A percentile compares a stretch with the other conserved stretches of the same genome.
phyloP scores from a whole-genome alignment of 2,329 filamentous ascomycete species.

The Diaporthe vexans region DNA sequence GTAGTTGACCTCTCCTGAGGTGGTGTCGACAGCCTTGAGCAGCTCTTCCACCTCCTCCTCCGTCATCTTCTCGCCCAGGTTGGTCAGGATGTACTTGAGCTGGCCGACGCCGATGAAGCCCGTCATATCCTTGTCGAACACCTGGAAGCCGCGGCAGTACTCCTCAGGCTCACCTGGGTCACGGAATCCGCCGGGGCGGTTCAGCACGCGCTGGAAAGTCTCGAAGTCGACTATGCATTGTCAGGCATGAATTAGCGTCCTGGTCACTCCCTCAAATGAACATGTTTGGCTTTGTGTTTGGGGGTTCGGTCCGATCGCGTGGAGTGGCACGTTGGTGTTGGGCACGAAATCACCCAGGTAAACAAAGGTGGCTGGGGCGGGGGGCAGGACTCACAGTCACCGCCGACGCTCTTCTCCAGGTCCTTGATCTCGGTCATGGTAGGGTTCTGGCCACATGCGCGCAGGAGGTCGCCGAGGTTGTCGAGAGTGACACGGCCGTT shows the following conservation, averaged over 20 bases:
- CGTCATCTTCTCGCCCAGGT: conserved; percentile 98
- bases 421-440: conserved; percentile 94
- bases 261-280: neutral
- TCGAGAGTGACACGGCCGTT: conserved; percentile 91
- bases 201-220: conserved; percentile 95
- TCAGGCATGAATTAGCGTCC: conserved; percentile 38
- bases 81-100: conserved; percentile 97
- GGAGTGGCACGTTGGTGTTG: neutral
- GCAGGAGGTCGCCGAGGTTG: conserved; percentile 91
- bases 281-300: neutral
- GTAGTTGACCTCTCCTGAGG: conserved; percentile 97
- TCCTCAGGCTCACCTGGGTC: conserved; percentile 98
- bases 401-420: conserved; percentile 88
- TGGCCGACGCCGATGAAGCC: conserved; percentile 98
- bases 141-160: conserved; percentile 98
- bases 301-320: neutral
- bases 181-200: conserved; percentile 97
- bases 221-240: conserved; percentile 88
- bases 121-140: conserved; percentile 99
- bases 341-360: neutral
- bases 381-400: conserved; percentile 82
- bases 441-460: conserved; percentile 98
- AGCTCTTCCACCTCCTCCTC: conserved; percentile 99
- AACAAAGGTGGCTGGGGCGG: conserved; percentile 26
- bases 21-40: conserved; percentile 97